Conservation (phyloP, 2,329 filamentous ascomycete genomes). For the Nemania sp. region DNA sequence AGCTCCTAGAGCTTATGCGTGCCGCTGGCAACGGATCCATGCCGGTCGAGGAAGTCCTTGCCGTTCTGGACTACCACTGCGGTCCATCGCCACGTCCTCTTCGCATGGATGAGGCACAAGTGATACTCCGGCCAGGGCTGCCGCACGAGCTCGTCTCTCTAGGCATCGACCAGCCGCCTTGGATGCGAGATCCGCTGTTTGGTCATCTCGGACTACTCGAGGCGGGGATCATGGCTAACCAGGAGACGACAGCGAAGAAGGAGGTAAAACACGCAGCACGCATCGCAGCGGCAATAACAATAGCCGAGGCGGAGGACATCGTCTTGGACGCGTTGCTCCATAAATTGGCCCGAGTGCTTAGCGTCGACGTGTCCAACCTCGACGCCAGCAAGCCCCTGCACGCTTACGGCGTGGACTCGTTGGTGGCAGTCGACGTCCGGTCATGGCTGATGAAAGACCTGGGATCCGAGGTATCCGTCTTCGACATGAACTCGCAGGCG, state of each 20-base stretch:
- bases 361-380: slow-evolving; percentile 31
- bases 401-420: slow-evolving; percentile 36
- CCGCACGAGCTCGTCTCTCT: slow-evolving; percentile 32
- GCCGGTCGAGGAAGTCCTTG: slow-evolving; percentile 21
- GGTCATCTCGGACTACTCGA: slow-evolving; percentile 29
- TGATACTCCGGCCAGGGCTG: slow-evolving; percentile 35
- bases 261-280: slow-evolving; percentile 23
- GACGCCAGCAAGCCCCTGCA: slow-evolving; percentile 31
- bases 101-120: slow-evolving; percentile 24
- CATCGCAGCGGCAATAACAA: slow-evolving; percentile 30
- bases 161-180: slow-evolving; percentile 30
- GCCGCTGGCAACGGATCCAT: slow-evolving; percentile 21
- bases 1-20: slow-evolving; percentile 29
- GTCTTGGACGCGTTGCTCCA: slow-evolving; percentile 35
- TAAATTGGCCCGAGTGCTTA: slow-evolving; percentile 34
- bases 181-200: slow-evolving; percentile 35
- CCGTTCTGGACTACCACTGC: slow-evolving; percentile 37
- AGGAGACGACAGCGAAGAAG: slow-evolving; percentile 10
- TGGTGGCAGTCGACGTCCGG: slow-evolving; percentile 35
- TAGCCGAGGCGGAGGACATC: slow-evolving; percentile 31
- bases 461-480: slow-evolving; percentile 34
- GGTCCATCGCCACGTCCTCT: slow-evolving; percentile 1
- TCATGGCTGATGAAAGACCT: slow-evolving; percentile 35
- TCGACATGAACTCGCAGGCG: slow-evolving; percentile 35
- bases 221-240: neutral